Percentiles rank a stretch among this genome's conserved stretches.
Conservation (phyloP, 2,329 filamentous ascomycete species). For the Pezicula neosporulosa region DNA sequence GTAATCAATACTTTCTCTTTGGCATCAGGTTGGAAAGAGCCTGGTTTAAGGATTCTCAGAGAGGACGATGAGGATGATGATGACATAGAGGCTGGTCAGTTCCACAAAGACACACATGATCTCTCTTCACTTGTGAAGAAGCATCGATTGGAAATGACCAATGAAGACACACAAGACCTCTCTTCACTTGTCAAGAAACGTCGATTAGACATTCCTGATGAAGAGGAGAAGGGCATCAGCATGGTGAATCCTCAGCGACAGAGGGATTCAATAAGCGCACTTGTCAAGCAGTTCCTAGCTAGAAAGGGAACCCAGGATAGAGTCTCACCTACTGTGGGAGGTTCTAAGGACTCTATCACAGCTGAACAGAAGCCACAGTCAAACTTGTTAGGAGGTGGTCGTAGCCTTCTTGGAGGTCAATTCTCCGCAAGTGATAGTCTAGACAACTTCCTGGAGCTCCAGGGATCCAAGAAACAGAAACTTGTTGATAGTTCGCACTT, state of each 20-base stretch:
- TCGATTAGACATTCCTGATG: conserved; percentile 23
- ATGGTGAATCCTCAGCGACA: background rate
- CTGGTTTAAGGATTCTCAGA: conserved; percentile 40
- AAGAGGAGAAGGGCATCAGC: background rate
- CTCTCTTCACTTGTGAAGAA: conserved; percentile 37
- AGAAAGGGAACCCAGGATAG: background rate
- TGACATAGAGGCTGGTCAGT: conserved; percentile 27
- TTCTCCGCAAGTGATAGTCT: conserved; percentile 41
- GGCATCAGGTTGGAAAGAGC: conserved; percentile 39
- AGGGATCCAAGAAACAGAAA: conserved; percentile 31
- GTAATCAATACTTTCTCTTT: conserved; percentile 35
- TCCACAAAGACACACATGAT: conserved; percentile 21
- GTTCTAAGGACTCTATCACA: conserved; percentile 1
- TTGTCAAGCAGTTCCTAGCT: conserved; percentile 2
- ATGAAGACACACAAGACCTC: conserved; percentile 25
- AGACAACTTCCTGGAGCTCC: conserved; percentile 46
- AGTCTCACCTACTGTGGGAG: background rate
- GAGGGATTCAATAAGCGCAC: background rate
- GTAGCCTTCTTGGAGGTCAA: conserved; percentile 10
- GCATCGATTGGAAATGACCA: conserved; percentile 26
- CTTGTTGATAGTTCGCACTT: conserved; percentile 26
- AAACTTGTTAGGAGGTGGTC: conserved; percentile 13
- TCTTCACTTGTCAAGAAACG: conserved; percentile 36
- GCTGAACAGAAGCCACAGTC: conserved; percentile 7
- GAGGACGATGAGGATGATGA: conserved; percentile 34